A percentile compares a stretch with the other conserved stretches of the same genome.
phyloP scores from a whole-genome alignment of 2,329 filamentous ascomycete species.

The Ophiostoma pallidulum region DNA sequence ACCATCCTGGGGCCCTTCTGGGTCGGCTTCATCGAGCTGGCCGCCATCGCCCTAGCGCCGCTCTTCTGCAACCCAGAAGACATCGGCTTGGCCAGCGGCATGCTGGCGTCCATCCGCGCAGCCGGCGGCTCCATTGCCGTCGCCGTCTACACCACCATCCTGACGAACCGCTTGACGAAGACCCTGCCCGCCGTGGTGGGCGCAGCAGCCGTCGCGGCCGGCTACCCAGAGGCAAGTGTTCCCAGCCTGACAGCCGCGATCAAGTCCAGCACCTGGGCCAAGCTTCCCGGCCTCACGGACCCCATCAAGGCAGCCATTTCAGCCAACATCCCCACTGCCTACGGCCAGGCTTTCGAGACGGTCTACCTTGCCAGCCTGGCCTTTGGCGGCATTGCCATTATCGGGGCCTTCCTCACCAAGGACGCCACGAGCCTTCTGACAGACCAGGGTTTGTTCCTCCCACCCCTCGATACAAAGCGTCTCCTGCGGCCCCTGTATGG shows the following conservation, averaged over 20 bases:
- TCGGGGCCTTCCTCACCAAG: conserved; percentile 4
- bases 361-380: conserved; percentile 8
- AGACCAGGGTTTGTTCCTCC: conserved; percentile 2
- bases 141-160: conserved; percentile 26
- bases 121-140: conserved; percentile 26
- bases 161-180: conserved; percentile 25
- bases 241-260: conserved; percentile 1
- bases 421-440: conserved; percentile 1
- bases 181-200: conserved; percentile 25
- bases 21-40: conserved; percentile 28
- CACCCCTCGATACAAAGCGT: neutral
- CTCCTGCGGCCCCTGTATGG: too few species aligned
- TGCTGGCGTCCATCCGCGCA: conserved; percentile 31
- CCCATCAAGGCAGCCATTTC: neutral
- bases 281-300: neutral
- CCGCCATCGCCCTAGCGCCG: conserved; percentile 26
- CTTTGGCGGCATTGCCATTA: conserved; percentile 8
- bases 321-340: neutral
- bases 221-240: conserved; percentile 14
- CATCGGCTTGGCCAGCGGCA: conserved; percentile 32
- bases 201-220: conserved; percentile 26
- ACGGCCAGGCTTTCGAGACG: conserved; percentile 9
- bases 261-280: conserved; percentile 4
- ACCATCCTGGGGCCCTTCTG: conserved; percentile 29
- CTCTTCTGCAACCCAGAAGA: conserved; percentile 30